Percentiles rank a stretch among this genome's conserved stretches.
phyloP scores from a whole-genome alignment of 306 rosid genomes.

The Hippophae rhamnoides region DNA sequence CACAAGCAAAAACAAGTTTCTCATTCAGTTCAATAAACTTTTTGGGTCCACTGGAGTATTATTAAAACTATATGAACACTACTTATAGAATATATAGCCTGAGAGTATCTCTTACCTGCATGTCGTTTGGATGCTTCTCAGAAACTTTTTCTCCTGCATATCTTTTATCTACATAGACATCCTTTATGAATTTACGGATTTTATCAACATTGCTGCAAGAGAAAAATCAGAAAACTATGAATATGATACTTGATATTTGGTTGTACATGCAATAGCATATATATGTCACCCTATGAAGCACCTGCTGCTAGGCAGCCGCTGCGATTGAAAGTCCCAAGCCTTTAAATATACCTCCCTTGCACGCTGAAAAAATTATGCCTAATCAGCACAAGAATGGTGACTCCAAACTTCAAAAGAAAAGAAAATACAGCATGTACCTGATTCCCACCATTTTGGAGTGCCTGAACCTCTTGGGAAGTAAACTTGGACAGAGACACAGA shows the following conservation, averaged over 20 bases:
- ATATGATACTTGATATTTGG: conserved; percentile 3
- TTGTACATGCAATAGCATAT: conserved; percentile 3
- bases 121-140: conserved; percentile 78
- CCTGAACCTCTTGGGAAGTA: conserved; percentile 80
- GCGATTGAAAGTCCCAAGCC: conserved; percentile 85
- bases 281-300: conserved; percentile 18
- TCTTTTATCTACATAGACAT: conserved; percentile 62
- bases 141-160: conserved; percentile 56
- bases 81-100: background rate
- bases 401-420: conserved; percentile 7
- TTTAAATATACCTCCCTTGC: conserved; percentile 79
- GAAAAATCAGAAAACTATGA: conserved; percentile 4
- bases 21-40: background rate
- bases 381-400: conserved; percentile 19
- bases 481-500: conserved; percentile 92
- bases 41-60: background rate
- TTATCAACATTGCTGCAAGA: conserved; percentile 69
- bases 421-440: conserved; percentile 48
- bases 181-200: conserved; percentile 70
- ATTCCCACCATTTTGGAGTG: conserved; percentile 87
- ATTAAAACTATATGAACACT: background rate
- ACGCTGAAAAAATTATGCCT: conserved; percentile 42
- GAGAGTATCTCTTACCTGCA: conserved; percentile 47
- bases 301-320: conserved; percentile 74
- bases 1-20: too few species aligned